Percentiles rank a stretch among this genome's conserved stretches.
These are phyloP conservation scores for Jamesozyma gamospora DNA, from an alignment of 805 yeast species.

Conservation along the genomic window DNA sequence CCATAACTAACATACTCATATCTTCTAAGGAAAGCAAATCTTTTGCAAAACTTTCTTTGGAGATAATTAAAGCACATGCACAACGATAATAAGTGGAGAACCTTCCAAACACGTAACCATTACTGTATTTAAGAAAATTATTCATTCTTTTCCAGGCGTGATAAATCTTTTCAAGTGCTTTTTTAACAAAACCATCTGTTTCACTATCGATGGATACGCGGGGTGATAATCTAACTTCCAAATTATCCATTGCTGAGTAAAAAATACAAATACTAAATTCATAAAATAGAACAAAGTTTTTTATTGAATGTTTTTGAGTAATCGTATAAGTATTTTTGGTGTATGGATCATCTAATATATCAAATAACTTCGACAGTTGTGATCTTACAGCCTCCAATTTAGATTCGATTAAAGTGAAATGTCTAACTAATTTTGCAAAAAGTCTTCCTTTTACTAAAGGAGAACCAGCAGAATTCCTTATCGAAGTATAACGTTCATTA, in stretches of 20 bases:
- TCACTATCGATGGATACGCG: background rate
- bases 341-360: slow-evolving; percentile 7
- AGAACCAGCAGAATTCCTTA: slow-evolving; percentile 20
- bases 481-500: slow-evolving; percentile 21
- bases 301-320: slow-evolving; percentile 8
- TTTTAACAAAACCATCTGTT: background rate
- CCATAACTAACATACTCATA: slow-evolving; percentile 1
- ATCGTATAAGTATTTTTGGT: background rate
- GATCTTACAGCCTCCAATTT: slow-evolving; percentile 15
- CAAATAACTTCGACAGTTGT: slow-evolving; percentile 15
- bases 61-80: slow-evolving; percentile 3
- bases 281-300: slow-evolving; percentile 11
- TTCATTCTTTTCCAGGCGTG: slow-evolving; percentile 8
- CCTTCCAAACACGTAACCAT: slow-evolving; percentile 3
- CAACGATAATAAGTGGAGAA: slow-evolving; percentile 3
- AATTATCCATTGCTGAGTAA: slow-evolving; percentile 11
- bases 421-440: slow-evolving; percentile 12
- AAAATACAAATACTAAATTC: slow-evolving; percentile 9
- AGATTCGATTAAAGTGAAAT: slow-evolving; percentile 8
- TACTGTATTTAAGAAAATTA: slow-evolving; percentile 1
- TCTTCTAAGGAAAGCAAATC: slow-evolving; percentile 5
- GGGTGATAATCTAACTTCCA: slow-evolving; percentile 15
- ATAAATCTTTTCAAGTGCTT: slow-evolving; percentile 2
- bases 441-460: slow-evolving; percentile 10
- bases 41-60: background rate